Evolutionary conservation across 1,284 basidiomycete genomes (phyloP), one percentile per base, ranked within the genome.

Genomic region (Inonotus obliquus): DNA sequence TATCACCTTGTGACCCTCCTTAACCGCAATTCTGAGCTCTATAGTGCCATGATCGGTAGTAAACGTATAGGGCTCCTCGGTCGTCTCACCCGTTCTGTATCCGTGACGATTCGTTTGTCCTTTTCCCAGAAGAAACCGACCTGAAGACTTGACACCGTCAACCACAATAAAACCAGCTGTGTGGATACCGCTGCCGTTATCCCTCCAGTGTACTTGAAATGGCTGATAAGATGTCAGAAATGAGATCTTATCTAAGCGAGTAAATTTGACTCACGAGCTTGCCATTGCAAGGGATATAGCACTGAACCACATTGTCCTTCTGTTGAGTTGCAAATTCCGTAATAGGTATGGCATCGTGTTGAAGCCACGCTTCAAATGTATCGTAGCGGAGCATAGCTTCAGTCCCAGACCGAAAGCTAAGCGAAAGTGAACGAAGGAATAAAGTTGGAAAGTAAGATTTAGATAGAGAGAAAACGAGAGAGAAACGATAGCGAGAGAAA

Each of bases 291-390:
- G 83, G 79, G 65, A 89, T 81, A 84, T 83, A 88, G 67, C 87
- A 88, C 0, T 81, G 81, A 3, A 85, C 78, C 21, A 73, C 76
- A 64, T 81, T 71, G 4, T 68, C 67, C 4, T 73, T 2, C 66
- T 64, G 62, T 86, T 81, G 32, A 81, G 69, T 2, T 77, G 74
- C 19, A 69, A 83, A 83, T 69, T 86, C 84, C 6, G 73, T 77
- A 9, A 87, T 66, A 19, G 72, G 68, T 56, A 74, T 66, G 2
- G 77, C 80, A 39, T 82, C 77, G 45, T 76, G 79, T 37, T 76
- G 73, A 57, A 89, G 82, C 81, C 85, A 89, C 21, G 87, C 85
- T 21, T 82, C 83, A 71, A 87, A 88, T 7, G 79, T 81, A 19
- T 79, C 78, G 71, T 82, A 78, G 1, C 76, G 78, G 60, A 84